Evolutionary conservation across 495 filamentous ascomycete species (phyloP), one percentile per base, ranked within the genome.

Genomic region (Podospora anserina): DNA sequence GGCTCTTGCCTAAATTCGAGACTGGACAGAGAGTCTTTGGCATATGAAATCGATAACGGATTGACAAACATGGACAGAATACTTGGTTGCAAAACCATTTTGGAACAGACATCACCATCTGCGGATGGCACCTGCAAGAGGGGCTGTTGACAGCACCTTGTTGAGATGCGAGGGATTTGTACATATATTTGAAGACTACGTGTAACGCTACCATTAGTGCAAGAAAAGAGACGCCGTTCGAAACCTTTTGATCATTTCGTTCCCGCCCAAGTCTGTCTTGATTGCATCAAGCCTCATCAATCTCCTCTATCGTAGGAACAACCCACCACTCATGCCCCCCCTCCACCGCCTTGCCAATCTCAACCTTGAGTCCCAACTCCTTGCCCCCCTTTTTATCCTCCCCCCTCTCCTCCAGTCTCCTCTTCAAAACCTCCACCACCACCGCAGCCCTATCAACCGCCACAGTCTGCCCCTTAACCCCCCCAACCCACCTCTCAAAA

Each of bases 311-410:
- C 75, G 88, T 89, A 5, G 90, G 91, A 66, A 94, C 89, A 68
- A 88, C 82, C 92, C 92, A 95, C 88, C 89, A 92, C 70, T 88
- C 87, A 80, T 91, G 87, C 81, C 90, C 90, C 20, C 78, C 74
- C 71, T 86, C 85, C 4, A 82, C 85, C 5, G 82, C 74, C 53
- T 79, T 79, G 2, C 87, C 87, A 56, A 91, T 82, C 64, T 81
- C 82, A 9, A 88, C 86, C 63, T 79, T 82, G n/a, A 85, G 39
- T 62, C 28, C 81, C 63, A 78, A 79, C 20, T 85, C 28, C 67
- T 32, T 32, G 7, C 0, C 23, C 20, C 79, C 59, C 67, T 63
- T 58, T 59, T 23, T 71, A 66, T 61, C 71, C 67, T 54, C 26
- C 67, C 19, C 74, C 27, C 59, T 53, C 64, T 61, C 74, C 64